These are phyloP conservation scores for Nannochloropsis granulata DNA, from an alignment of 108 stramenopile genomes.

Conservation along the genomic window DNA sequence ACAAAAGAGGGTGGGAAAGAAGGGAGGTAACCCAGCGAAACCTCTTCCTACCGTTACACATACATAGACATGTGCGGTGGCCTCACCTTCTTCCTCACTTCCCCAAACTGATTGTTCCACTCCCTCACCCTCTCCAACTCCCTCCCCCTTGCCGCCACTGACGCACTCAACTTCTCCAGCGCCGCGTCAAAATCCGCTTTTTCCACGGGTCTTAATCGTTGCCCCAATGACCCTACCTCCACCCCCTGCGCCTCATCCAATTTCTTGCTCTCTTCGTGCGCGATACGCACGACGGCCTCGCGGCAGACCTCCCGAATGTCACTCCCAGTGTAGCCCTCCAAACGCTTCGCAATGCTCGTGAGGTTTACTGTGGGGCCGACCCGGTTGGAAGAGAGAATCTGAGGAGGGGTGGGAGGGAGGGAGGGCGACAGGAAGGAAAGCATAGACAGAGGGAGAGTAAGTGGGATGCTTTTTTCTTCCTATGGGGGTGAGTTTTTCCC, in stretches of 20 bases:
- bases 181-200: slow-evolving; percentile 50
- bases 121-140: slow-evolving; percentile 77
- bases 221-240: neutral
- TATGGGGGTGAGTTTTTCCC: no score
- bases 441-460: neutral
- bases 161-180: slow-evolving; percentile 68
- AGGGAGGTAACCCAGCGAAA: no score
- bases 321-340: slow-evolving; percentile 90
- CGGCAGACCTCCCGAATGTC: slow-evolving; percentile 91
- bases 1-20: no score
- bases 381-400: slow-evolving; percentile 9
- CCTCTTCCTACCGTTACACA: neutral
- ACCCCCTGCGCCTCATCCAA: slow-evolving; percentile 35
- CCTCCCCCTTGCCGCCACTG: slow-evolving; percentile 80
- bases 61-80: slow-evolving; percentile 30
- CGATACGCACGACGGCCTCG: slow-evolving; percentile 85
- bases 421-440: neutral
- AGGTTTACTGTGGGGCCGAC: slow-evolving; percentile 60
- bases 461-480: neutral
- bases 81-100: slow-evolving; percentile 66
- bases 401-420: neutral
- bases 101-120: slow-evolving; percentile 96
- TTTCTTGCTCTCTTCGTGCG: slow-evolving; percentile 74
- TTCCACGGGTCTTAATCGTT: neutral
- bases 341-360: slow-evolving; percentile 63